Percentiles rank a stretch among this genome's conserved stretches.
These are phyloP conservation scores for Drosera capensis DNA, from an alignment of 148 eudicot genomes.

Conservation along the genomic window DNA sequence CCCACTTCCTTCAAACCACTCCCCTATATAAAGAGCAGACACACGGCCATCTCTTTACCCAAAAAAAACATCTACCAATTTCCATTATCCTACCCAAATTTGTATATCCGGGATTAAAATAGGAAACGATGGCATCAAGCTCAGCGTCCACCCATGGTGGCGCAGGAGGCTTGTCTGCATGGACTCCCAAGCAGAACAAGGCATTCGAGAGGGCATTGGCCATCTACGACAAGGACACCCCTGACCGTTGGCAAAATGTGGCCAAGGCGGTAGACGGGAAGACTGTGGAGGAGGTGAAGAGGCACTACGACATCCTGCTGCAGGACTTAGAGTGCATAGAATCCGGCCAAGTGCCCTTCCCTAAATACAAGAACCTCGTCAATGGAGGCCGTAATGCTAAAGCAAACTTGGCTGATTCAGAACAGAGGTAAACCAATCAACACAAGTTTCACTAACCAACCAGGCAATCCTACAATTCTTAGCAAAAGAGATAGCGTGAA, in stretches of 20 bases:
- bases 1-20: too few relatives aligned
- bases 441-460: too few relatives aligned
- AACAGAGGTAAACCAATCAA: not conserved
- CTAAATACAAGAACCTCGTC: not conserved
- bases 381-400: not conserved
- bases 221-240: constrained; percentile 2
- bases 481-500: too few relatives aligned
- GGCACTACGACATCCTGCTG: not conserved
- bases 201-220: constrained; percentile 1
- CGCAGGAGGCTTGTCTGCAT: not conserved
- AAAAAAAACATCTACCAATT: too few relatives aligned
- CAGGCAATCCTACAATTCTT: too few relatives aligned
- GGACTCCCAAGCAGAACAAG: constrained; percentile 3
- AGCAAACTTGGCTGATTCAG: not conserved
- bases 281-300: constrained; percentile 3
- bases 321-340: not conserved
- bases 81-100: too few relatives aligned
- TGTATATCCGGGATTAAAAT: too few relatives aligned
- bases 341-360: constrained; percentile 1
- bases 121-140: constrained; percentile 5
- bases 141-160: not conserved
- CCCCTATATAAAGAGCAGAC: too few relatives aligned
- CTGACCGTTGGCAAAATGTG: constrained; percentile 1
- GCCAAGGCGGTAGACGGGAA: constrained; percentile 1
- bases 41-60: too few relatives aligned